Conservation (phyloP, 768 basidiomycete species). For the Termitomyces sp. region DNA sequence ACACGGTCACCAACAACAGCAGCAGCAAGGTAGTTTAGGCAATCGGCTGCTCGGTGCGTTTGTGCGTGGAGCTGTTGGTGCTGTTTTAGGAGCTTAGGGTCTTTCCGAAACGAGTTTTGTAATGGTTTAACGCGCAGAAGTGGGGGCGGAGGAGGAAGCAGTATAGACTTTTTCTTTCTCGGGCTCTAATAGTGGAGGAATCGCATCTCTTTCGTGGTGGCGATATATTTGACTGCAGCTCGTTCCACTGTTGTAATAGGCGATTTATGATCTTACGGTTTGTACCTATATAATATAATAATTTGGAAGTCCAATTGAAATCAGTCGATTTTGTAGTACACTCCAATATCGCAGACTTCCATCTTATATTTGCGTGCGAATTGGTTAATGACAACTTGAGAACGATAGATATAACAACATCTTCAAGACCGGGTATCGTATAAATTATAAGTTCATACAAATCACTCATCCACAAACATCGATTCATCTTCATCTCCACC, state of each 20-base stretch:
- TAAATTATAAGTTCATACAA: not conserved
- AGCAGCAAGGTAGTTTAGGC: not conserved
- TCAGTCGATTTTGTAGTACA: no score
- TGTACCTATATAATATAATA: no score
- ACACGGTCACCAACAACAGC: not conserved
- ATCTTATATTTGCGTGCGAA: not conserved
- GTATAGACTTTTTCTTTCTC: no score
- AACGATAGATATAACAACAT: not conserved
- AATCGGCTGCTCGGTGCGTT: not conserved
- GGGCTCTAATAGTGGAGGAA: no score
- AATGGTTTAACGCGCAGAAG: no score
- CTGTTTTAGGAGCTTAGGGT: not conserved
- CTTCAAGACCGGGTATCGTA: not conserved
- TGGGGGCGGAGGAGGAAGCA: no score
- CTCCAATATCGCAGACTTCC: not conserved
- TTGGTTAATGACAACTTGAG: not conserved
- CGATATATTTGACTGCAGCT: no score
- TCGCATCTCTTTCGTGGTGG: no score
- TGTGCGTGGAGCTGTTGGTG: not conserved
- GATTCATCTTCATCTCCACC: slow-evolving; percentile 40
- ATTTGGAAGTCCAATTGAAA: no score
- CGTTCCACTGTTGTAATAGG: no score
- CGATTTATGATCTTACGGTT: no score
- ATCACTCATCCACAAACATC: slow-evolving; percentile 38
- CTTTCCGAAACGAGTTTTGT: no score